Evolutionary conservation across 805 yeast genomes (phyloP), one percentile per base, ranked within the genome.

Genomic region (Lipomyces orientalis): DNA sequence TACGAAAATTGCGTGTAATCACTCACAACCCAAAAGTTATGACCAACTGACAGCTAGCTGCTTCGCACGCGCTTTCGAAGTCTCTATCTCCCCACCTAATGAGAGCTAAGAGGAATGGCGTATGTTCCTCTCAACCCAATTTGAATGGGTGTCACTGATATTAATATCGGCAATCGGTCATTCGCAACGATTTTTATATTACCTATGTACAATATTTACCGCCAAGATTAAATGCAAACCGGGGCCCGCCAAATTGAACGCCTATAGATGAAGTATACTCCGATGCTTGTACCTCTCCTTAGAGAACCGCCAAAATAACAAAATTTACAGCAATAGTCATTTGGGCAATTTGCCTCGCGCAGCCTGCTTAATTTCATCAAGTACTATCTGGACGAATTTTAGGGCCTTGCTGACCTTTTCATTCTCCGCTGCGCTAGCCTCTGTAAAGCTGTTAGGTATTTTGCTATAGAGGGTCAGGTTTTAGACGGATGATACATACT

Each of bases 301-400:
- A 43, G 16, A 14, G 16, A 2, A 43, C 16, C 16, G 14, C 49
- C 22, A 43, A 43, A 43, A 43, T 16, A 7, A 43, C 6, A n/a
- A 43, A 43, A 43, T n/a, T n/a, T 22, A 37, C 43, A 9, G 43
- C 43, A 37, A 35, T 4, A 4, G 22, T 43, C 49, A 43, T 25
- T 60, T 60, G n/a, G 67, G 67, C 2, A 37, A 12, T 37, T 57
- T 57, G n/a, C 71, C 71, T 25, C 22, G 29, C 8, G 51, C 60
- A 4, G 69, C 71, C 3, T 64, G 60, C 57, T 68, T 68, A 8
- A 63, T n/a, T 34, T 68, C 71, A 31, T 68, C 71, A 5, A 61
- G 31, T 12, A 65, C 14, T 9, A 68, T 68, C 46, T 52, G 25
- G 37, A 62, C 61, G 35, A 68, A 65, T 39, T 55, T 54, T 43